Evolutionary conservation across 164 flowering plant species (phyloP), one percentile per base, ranked within the genome.

Genomic region (Cinnamomum micranthum): DNA sequence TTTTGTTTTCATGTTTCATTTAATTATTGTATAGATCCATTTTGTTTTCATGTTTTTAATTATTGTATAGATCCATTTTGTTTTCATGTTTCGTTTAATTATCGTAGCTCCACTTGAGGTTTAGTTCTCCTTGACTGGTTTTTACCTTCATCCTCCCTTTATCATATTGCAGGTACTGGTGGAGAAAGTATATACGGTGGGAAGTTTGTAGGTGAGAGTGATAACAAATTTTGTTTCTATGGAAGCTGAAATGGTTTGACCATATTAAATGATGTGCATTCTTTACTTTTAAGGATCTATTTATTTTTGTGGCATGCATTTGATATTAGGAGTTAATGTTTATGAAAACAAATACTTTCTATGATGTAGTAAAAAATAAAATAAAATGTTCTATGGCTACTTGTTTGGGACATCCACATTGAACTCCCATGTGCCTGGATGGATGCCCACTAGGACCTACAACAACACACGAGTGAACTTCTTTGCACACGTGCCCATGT

Each of bases 101-200:
- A 60, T 60, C n/a, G 22, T 17, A 6, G 11, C 14, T 17, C 3
- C 28, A 55, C 20, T 14, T 55, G 60, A 14, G 20, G 17, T 55
- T 41, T 60, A 17, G 41, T 73, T 50, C 27, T 41, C 1, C 47
- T 41, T 31, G 50, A 33, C 12, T 63, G 66, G 50, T 31, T 63
- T 25, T 75, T 19, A 23, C 51, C 31, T 59, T 74, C 41, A 62
- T 73, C 47, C 10, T 24, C 24, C 66, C 33, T 35, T 52, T 50
- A 24, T 50, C 4, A 70, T 0, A 72, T 79, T 82, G 72, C 86
- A 96, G 99, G 99, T 25, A 83, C 86, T 65, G 88, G 85, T 82
- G 99, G 98, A 35, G 99, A 96, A 80, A 92, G 98, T 86, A 94
- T 96, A 73, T 94, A 89, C 79, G 97, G 86, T 6, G 91, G 82